These are phyloP conservation scores for Sugiyamaella qingdaonensis DNA, from an alignment of 805 yeast genomes.

Conservation along the genomic window DNA sequence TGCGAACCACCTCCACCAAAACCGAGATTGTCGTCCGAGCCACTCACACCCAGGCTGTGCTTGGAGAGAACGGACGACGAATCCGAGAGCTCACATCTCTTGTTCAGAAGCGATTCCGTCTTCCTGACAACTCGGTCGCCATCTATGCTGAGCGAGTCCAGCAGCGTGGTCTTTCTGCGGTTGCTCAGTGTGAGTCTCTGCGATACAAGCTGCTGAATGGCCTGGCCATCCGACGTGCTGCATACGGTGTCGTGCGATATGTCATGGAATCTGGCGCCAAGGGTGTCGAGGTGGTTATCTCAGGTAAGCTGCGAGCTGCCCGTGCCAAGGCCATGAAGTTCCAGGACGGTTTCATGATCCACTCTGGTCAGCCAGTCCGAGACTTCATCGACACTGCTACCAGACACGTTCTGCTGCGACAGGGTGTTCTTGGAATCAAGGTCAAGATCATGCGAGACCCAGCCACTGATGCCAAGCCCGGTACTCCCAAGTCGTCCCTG, in stretches of 20 bases:
- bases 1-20: constrained; percentile 96
- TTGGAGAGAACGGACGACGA: constrained; percentile 99
- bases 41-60: constrained; percentile 96
- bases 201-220: constrained; percentile 97
- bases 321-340: constrained; percentile 99
- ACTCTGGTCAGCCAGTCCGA: constrained; percentile 99
- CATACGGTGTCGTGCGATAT: constrained; percentile 99
- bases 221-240: constrained; percentile 99
- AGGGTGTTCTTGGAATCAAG: constrained; percentile 99
- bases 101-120: constrained; percentile 98
- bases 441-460: constrained; percentile 99
- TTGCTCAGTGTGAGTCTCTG: constrained; percentile 99
- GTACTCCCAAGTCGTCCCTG: constrained; percentile 50
- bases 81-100: constrained; percentile 97
- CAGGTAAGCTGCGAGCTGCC: constrained; percentile 99
- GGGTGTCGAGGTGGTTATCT: constrained; percentile 99
- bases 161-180: constrained; percentile 99
- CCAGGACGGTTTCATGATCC: constrained; percentile 99
- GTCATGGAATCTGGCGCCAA: constrained; percentile 99
- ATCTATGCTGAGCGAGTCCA: constrained; percentile 98
- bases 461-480: constrained; percentile 41
- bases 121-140: constrained; percentile 87
- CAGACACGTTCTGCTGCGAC: constrained; percentile 99
- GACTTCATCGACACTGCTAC: constrained; percentile 99
- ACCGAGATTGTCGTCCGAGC: constrained; percentile 99